Evolutionary conservation across 148 eudicot genomes (phyloP).

Genomic region (Camellia granthamiana): DNA sequence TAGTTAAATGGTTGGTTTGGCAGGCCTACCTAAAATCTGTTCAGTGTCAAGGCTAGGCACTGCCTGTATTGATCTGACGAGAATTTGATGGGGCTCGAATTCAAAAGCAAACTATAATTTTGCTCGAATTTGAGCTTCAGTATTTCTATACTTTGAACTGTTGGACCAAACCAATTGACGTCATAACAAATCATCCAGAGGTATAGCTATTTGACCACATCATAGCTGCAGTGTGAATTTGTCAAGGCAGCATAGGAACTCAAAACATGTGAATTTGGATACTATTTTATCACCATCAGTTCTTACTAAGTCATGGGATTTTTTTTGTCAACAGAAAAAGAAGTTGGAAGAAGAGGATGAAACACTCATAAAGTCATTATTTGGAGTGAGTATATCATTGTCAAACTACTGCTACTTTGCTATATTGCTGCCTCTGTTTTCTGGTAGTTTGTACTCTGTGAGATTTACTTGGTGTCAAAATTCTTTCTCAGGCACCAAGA

Average conservation of each 20-base stretch:
- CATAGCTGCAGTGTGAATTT: background rate
- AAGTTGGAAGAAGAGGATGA: conserved; percentile 85
- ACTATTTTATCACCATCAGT: background rate
- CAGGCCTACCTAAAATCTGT: background rate
- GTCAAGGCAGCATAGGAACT: background rate
- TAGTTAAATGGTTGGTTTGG: background rate
- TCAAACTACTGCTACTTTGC: background rate
- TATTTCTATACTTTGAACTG: background rate
- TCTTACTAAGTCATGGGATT: background rate
- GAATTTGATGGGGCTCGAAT: background rate
- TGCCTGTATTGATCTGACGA: background rate
- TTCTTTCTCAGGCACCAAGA: conserved; percentile 48
- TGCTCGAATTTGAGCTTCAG: background rate
- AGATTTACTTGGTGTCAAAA: background rate
- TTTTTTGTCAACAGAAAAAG: conserved; percentile 38
- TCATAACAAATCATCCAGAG: too few relatives aligned
- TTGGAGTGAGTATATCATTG: conserved; percentile 41
- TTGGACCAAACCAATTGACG: too few relatives aligned
- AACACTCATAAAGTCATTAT: conserved; percentile 70
- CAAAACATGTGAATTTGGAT: background rate
- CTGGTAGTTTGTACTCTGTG: background rate
- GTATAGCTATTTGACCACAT: too few relatives aligned
- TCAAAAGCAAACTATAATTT: background rate
- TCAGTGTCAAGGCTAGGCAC: background rate
- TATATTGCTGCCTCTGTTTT: background rate